Evolutionary conservation across 208 protist species (phyloP).

Genomic region (Phytomonas francai): DNA sequence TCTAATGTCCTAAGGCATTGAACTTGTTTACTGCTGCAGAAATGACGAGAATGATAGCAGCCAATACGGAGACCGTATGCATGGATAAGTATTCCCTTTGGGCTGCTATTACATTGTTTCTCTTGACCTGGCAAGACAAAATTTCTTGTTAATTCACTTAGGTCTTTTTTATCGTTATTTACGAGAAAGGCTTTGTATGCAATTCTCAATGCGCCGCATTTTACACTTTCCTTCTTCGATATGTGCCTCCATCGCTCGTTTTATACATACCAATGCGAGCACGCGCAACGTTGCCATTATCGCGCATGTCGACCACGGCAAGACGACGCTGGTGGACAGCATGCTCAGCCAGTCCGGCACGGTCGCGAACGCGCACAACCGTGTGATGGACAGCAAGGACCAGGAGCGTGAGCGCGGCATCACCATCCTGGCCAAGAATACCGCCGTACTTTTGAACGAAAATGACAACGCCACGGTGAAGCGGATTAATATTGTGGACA

Average conservation of each 20-base stretch:
- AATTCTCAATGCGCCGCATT: not conserved
- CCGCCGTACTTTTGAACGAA: conserved; percentile 70
- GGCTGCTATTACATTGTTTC: not conserved
- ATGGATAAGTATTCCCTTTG: not conserved
- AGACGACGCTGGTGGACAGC: conserved; percentile 95
- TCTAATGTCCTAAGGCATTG: not conserved
- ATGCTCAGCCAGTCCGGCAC: conserved; percentile 91
- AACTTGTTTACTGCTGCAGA: not conserved
- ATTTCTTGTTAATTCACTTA: not conserved
- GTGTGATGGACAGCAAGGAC: conserved; percentile 96
- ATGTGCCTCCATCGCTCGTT: conserved; percentile 14
- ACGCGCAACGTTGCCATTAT: conserved; percentile 96
- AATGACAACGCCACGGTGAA: conserved; percentile 21
- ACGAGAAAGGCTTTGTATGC: not conserved
- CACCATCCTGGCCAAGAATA: conserved; percentile 97
- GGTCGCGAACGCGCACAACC: conserved; percentile 73
- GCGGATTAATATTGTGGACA: conserved; percentile 97
- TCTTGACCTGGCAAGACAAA: not conserved
- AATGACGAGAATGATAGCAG: not conserved
- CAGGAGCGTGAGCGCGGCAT: conserved; percentile 96
- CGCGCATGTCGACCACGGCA: conserved; percentile 97
- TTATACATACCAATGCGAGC: conserved; percentile 51
- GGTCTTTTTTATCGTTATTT: not conserved
- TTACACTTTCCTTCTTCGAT: not conserved
- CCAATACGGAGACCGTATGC: not conserved